A percentile compares a stretch with the other conserved stretches of the same genome.
These are phyloP conservation scores for Gonapodya prolifera DNA, from an alignment of 192 early-diverging fungal genomes.

Conservation along the genomic window DNA sequence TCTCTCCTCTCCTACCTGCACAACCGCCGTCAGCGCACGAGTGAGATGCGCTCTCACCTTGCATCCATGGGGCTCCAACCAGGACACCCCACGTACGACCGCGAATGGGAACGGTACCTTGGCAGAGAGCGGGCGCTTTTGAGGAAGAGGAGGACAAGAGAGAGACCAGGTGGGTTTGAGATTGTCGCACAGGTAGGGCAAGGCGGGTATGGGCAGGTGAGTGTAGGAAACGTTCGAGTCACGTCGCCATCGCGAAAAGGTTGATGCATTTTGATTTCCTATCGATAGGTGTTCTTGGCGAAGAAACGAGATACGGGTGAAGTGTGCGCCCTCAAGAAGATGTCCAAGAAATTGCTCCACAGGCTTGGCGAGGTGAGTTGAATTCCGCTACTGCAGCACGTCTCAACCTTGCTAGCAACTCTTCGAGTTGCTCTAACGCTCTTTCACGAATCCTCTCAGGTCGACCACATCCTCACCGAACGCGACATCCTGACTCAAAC, in stretches of 20 bases:
- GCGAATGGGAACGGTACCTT: conserved; percentile 44
- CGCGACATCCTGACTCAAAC: conserved; percentile 61
- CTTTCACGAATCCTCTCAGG: conserved; percentile 7
- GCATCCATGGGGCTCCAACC: conserved; percentile 22
- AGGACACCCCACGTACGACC: conserved; percentile 22
- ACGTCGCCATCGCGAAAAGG: no score
- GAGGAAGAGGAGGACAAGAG: conserved; percentile 53
- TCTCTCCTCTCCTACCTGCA: conserved; percentile 68
- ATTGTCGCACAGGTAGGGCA: conserved; percentile 63
- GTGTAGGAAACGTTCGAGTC: no score
- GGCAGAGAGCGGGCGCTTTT: conserved; percentile 42
- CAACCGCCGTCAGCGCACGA: conserved; percentile 41
- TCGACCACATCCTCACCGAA: conserved; percentile 58
- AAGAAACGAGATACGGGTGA: conserved; percentile 56
- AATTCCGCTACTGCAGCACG: neutral
- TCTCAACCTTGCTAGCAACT: neutral
- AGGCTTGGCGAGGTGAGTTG: conserved; percentile 45
- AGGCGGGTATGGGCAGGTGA: conserved; percentile 61
- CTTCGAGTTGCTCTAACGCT: no score
- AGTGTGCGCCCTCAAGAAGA: conserved; percentile 62
- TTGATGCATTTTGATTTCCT: neutral
- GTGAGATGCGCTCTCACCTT: conserved; percentile 36
- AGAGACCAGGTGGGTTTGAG: conserved; percentile 50
- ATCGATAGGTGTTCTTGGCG: conserved; percentile 42
- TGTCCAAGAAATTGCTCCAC: conserved; percentile 54